A percentile compares a stretch with the other conserved stretches of the same genome.
Conservation (phyloP, 352 stramenopile genomes). For the Saprolegnia parasitica region DNA sequence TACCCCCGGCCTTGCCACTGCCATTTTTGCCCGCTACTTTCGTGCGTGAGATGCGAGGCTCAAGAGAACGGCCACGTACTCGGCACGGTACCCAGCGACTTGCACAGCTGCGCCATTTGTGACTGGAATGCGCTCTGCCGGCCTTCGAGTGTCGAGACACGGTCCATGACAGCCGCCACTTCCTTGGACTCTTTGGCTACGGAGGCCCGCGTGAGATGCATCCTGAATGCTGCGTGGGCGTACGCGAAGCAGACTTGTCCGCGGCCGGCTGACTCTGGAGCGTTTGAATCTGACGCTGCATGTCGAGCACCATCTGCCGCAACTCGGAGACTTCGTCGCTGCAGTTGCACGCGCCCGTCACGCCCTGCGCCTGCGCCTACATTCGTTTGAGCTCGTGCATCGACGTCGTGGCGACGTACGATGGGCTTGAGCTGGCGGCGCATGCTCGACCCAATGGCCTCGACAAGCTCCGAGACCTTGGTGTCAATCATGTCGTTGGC, state of each 20-base stretch:
- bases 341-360: slow-evolving; percentile 8
- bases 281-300: slow-evolving; percentile 25
- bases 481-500: slow-evolving; percentile 12
- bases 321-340: slow-evolving; percentile 24
- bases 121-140: slow-evolving; percentile 77
- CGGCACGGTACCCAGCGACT: slow-evolving; percentile 56
- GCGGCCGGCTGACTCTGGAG: background rate
- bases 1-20: slow-evolving; percentile 19
- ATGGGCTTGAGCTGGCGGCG: slow-evolving; percentile 27
- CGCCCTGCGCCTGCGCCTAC: slow-evolving; percentile 9
- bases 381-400: background rate
- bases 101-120: slow-evolving; percentile 70
- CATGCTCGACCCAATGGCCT: slow-evolving; percentile 23
- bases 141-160: slow-evolving; percentile 71
- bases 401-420: background rate
- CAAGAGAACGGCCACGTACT: slow-evolving; percentile 60
- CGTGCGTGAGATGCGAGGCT: slow-evolving; percentile 21
- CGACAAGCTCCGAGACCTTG: slow-evolving; percentile 27
- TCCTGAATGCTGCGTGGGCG: background rate
- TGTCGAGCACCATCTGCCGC: background rate
- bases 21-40: slow-evolving; percentile 27
- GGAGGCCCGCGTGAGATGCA: background rate
- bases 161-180: slow-evolving; percentile 34
- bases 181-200: slow-evolving; percentile 5
- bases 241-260: background rate